phyloP scores from a whole-genome alignment of 164 flowering plant genomes.

The Buxus sempervirens region DNA sequence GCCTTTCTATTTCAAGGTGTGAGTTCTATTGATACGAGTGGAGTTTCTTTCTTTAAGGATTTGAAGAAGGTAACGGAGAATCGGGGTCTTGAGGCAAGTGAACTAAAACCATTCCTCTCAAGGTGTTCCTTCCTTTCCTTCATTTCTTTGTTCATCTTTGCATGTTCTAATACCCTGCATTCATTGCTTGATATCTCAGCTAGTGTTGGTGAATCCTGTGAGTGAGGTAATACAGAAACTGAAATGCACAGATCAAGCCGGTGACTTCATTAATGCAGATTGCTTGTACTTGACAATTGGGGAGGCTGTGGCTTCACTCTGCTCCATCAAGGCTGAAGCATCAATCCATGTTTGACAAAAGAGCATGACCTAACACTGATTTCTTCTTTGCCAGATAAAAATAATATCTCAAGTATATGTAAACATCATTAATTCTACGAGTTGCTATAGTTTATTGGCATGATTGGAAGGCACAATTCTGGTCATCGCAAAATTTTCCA shows the following conservation, averaged over 20 bases:
- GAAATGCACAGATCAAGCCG: constrained; percentile 44
- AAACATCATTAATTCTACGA: not conserved
- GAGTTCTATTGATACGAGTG: constrained; percentile 76
- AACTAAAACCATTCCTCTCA: not conserved
- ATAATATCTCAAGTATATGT: not conserved
- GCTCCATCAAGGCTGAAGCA: constrained; percentile 38
- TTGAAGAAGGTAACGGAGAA: constrained; percentile 49
- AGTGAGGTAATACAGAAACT: constrained; percentile 78
- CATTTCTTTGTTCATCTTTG: no score
- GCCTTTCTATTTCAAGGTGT: constrained; percentile 44
- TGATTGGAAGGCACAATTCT: no score
- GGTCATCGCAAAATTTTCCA: no score
- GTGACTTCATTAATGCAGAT: constrained; percentile 40
- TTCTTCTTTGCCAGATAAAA: not conserved
- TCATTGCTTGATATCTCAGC: constrained; percentile 30
- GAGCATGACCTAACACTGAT: not conserved
- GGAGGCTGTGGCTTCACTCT: constrained; percentile 66
- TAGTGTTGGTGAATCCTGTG: constrained; percentile 80
- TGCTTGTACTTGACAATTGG: constrained; percentile 67
- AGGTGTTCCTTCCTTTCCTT: no score
- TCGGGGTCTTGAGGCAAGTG: constrained; percentile 54
- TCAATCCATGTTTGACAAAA: constrained; percentile 16
- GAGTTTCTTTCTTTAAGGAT: constrained; percentile 57
- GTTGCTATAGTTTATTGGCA: no score
- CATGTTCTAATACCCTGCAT: no score